Evolutionary conservation across 164 flowering plant species (phyloP).

Genomic region (Dillenia suffruticosa): DNA sequence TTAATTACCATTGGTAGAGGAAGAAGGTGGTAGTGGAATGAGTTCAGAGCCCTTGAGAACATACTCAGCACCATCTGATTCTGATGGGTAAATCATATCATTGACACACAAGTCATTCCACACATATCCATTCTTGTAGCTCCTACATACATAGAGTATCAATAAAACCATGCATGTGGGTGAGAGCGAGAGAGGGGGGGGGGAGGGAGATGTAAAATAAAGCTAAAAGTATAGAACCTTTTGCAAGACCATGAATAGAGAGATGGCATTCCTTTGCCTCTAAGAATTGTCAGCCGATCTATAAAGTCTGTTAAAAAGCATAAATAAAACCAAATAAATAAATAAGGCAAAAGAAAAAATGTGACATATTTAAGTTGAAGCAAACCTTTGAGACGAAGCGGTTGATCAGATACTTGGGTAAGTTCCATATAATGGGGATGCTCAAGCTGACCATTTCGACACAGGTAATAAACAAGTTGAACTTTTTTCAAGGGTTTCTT

Average conservation of each 20-base stretch:
- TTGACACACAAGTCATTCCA: conserved; percentile 82
- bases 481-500: conserved; percentile 34
- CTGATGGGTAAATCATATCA: conserved; percentile 56
- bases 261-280: conserved; percentile 87
- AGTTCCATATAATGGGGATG: conserved; percentile 81
- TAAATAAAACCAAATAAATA: background rate
- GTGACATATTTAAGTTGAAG: no score
- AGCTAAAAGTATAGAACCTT: conserved; percentile 34
- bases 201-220: background rate
- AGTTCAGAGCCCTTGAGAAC: conserved; percentile 90
- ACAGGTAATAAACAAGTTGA: conserved; percentile 53
- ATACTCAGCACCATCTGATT: conserved; percentile 66
- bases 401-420: conserved; percentile 38
- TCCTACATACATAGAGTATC: conserved; percentile 29
- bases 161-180: background rate
- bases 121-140: conserved; percentile 90
- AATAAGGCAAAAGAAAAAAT: background rate
- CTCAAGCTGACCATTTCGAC: conserved; percentile 62
- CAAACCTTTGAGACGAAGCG: conserved; percentile 57
- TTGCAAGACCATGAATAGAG: conserved; percentile 94
- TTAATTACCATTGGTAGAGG: no score
- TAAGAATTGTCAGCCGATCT: conserved; percentile 55
- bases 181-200: background rate
- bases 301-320: conserved; percentile 46
- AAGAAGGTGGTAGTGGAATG: conserved; percentile 2